Conservation (phyloP, 768 basidiomycete species). For the Astraeus odoratus region DNA sequence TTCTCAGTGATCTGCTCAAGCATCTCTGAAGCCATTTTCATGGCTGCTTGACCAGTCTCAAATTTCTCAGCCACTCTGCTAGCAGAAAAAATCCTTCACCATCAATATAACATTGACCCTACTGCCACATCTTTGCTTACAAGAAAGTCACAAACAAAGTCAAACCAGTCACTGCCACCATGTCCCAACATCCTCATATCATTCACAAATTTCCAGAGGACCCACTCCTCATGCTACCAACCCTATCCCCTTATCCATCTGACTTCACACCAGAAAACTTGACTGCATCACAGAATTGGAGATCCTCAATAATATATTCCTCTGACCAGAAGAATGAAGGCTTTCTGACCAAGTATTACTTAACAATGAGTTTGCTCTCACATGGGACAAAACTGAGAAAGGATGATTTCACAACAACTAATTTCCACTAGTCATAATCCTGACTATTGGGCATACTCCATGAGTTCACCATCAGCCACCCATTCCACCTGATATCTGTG, state of each 20-base stretch:
- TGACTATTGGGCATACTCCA: constrained; percentile 27
- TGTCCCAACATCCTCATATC: background rate
- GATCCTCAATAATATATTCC: background rate
- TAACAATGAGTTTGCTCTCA: constrained; percentile 26
- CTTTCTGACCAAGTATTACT: constrained; percentile 19
- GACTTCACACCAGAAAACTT: background rate
- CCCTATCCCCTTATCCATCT: background rate
- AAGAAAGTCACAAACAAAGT: constrained; percentile 1
- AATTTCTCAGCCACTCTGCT: background rate
- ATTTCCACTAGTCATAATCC: constrained; percentile 27
- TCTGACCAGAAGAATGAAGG: background rate
- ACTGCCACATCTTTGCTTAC: background rate
- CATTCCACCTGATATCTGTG: constrained; percentile 22
- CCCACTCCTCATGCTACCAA: background rate
- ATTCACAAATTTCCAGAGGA: background rate
- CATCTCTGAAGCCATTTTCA: background rate
- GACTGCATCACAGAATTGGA: background rate
- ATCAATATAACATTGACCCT: background rate
- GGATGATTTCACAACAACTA: constrained; percentile 15
- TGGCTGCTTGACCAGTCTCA: too few relatives aligned
- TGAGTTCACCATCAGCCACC: constrained; percentile 25
- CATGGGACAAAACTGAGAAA: constrained; percentile 30
- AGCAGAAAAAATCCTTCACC: too few relatives aligned
- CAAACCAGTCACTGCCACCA: background rate
- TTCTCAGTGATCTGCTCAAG: background rate